phyloP scores from a whole-genome alignment of 495 filamentous ascomycete genomes.

The Staphylotrichum tortipilum region DNA sequence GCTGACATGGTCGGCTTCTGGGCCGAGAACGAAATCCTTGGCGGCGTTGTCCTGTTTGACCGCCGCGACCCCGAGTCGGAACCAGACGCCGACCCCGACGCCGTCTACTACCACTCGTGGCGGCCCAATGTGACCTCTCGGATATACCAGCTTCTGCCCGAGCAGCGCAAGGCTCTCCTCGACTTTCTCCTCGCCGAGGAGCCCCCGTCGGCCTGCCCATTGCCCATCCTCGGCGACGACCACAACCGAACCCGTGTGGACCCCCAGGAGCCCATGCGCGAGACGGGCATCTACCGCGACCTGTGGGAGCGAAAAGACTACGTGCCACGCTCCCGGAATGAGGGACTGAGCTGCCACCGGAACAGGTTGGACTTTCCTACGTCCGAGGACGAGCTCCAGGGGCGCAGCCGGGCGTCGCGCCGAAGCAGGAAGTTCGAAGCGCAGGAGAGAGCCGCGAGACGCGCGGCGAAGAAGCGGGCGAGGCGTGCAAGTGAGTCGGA shows the following conservation, averaged over 20 bases:
- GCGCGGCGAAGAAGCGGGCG: too few relatives aligned
- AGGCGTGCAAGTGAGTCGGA: too few relatives aligned
- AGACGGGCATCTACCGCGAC: slow-evolving; percentile 14
- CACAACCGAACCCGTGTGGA: slow-evolving; percentile 14
- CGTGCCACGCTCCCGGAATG: too few relatives aligned
- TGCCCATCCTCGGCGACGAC: slow-evolving; percentile 13
- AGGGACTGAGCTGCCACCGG: too few relatives aligned
- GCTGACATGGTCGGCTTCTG: slow-evolving; percentile 30
- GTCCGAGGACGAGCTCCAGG: too few relatives aligned
- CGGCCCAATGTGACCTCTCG: slow-evolving; percentile 8
- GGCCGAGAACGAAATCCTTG: slow-evolving; percentile 25
- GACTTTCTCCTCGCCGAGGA: slow-evolving; percentile 14
- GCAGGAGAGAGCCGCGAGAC: too few relatives aligned
- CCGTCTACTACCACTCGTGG: slow-evolving; percentile 15
- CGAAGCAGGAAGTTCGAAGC: too few relatives aligned
- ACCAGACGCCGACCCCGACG: background rate
- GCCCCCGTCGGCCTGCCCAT: slow-evolving; percentile 1
- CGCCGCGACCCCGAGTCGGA: slow-evolving; percentile 4
- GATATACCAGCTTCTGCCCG: slow-evolving; percentile 15
- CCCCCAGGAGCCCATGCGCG: slow-evolving; percentile 6
- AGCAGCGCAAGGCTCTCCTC: slow-evolving; percentile 15
- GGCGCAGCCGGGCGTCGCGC: too few relatives aligned
- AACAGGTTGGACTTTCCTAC: too few relatives aligned
- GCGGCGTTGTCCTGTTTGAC: slow-evolving; percentile 30
- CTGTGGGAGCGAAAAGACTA: slow-evolving; percentile 17